A percentile compares a stretch with the other conserved stretches of the same genome.
phyloP scores from a whole-genome alignment of 768 basidiomycete species.

The Kwoniella dejecticola region DNA sequence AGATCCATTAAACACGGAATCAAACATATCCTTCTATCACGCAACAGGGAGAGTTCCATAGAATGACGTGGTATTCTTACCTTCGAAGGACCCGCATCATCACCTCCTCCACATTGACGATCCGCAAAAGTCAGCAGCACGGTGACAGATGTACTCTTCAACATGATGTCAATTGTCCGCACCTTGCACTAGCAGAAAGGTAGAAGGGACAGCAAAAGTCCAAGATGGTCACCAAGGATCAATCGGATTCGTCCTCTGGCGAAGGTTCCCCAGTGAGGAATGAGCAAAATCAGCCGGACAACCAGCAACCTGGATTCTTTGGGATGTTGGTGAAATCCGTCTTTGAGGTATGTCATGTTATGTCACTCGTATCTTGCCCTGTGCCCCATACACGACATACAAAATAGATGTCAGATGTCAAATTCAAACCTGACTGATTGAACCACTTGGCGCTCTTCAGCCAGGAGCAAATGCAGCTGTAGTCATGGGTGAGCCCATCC shows the following conservation, averaged over 20 bases:
- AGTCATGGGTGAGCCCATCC: constrained; percentile 43
- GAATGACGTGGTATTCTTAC: not conserved
- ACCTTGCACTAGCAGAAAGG: too few relatives aligned
- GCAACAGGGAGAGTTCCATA: not conserved
- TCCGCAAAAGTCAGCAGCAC: not conserved
- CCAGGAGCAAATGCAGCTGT: constrained; percentile 51
- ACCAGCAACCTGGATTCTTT: constrained; percentile 36
- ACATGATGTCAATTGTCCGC: too few relatives aligned
- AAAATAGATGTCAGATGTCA: too few relatives aligned
- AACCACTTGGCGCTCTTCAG: constrained; percentile 15
- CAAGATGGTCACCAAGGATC: constrained; percentile 12
- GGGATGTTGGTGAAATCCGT: constrained; percentile 45
- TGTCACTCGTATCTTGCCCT: not conserved
- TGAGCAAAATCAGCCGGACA: not conserved
- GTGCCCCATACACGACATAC: too few relatives aligned
- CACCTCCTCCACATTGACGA: not conserved
- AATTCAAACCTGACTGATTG: too few relatives aligned
- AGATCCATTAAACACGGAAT: not conserved
- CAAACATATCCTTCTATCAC: not conserved
- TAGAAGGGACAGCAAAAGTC: too few relatives aligned
- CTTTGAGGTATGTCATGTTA: constrained; percentile 50
- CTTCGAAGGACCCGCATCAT: not conserved
- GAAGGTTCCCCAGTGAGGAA: not conserved
- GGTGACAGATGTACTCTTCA: too few relatives aligned
- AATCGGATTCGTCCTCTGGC: constrained; percentile 2